Evolutionary conservation across 1,284 basidiomycete genomes (phyloP), one percentile per base, ranked within the genome.

Genomic region (Leccinum subspadiceum): DNA sequence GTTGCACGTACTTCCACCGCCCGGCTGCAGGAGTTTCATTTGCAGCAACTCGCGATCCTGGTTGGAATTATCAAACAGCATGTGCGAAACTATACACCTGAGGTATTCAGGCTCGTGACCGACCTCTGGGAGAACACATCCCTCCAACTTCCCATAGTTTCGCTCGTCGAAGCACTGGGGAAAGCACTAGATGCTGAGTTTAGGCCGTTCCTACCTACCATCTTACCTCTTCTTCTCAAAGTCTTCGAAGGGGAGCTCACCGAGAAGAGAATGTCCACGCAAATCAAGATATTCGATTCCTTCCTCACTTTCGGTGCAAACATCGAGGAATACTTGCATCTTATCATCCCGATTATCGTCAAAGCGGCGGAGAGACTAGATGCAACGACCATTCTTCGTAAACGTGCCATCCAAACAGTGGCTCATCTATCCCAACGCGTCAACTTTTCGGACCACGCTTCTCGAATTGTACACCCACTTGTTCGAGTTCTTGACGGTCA

Each of bases 401-500:
- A 93, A 74, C 86, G 89, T 52, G 96, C 96, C 0, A 91, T 99
- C 53, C 86, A 92, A 63, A 96, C 94, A 0, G 92, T 98, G 17
- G 95, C 95, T 50, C 92, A 93, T 31, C 78, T 99, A 17, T 95
- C 94, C 13, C 85, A 90, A 65, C 88, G 96, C 64, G 94, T 99
- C 68, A 98, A 99, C 77, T 98, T 99, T 72, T 96, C 93, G n/a
- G 97, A 99, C 71, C 96, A 99, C 69, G 95, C 96, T 7, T 97
- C 95, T 17, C 86, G 96, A 52, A 98, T 99, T 69, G 93, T 99
- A 24, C 97, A 98, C 70, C 96, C 97, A 2, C 81, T 99, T 13
- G 90, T 96, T 44, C 86, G 97, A 51, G 92, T 98, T 4, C 79
- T 99, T 57, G 87, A 89, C 48, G 81, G 81, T n/a, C 79, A 84